Evolutionary conservation across 73 alveolate genomes (phyloP).

Genomic region (Paramecium pentaurelia): DNA sequence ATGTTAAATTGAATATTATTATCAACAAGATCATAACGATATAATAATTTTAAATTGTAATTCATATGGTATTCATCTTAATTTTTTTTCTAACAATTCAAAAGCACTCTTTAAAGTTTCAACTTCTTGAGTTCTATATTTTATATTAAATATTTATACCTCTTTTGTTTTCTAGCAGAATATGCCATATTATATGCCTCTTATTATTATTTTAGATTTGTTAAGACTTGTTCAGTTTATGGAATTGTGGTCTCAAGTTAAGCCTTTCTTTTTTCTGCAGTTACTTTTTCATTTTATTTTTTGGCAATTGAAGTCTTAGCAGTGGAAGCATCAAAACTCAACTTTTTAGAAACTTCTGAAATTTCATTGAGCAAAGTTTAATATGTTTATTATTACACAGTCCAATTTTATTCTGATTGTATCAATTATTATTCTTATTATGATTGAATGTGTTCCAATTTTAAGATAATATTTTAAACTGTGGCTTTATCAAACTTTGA

Average conservation of each 20-base stretch:
- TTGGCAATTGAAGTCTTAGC: not conserved
- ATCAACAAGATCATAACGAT: not conserved
- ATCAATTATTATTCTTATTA: slow-evolving; percentile 29
- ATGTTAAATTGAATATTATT: not conserved
- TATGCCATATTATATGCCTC: not conserved
- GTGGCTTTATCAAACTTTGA: slow-evolving; percentile 9
- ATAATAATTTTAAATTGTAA: not conserved
- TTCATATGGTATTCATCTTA: not conserved
- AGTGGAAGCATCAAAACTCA: not conserved
- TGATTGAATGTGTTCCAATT: slow-evolving; percentile 6
- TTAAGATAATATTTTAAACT: not conserved
- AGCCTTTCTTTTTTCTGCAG: slow-evolving; percentile 22
- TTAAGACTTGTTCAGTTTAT: not conserved
- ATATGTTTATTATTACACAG: not conserved
- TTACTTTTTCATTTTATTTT: slow-evolving; percentile 11
- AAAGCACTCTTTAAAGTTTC: not conserved
- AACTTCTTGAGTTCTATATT: not conserved
- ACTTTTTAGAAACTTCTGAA: not conserved
- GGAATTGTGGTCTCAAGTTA: not conserved
- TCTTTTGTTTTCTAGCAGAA: not conserved
- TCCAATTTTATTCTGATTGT: not conserved
- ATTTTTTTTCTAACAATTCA: not conserved
- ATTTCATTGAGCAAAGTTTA: not conserved
- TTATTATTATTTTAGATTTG: not conserved
- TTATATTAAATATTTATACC: not conserved